Evolutionary conservation across 225 moss, liverwort and hornwort genomes (phyloP), one percentile per base, ranked within the genome.

Genomic region (Asterella californica): DNA sequence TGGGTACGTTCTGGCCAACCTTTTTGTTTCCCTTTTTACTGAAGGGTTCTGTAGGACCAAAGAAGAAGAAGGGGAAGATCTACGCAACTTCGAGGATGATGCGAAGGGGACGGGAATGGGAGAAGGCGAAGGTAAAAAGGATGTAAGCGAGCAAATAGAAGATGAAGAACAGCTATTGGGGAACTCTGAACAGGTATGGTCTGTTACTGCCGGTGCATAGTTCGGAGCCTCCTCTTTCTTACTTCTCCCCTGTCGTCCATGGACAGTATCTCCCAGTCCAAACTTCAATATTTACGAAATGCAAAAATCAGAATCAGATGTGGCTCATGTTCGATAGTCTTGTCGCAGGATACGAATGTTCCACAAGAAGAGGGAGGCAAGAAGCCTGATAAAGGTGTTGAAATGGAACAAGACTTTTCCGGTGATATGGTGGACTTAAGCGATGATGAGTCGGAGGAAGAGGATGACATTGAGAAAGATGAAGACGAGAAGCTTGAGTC

Each of bases 91-190:
- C 62, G 90, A 91, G 62, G 91, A 93, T 77, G 97, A 97, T 78
- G 93, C 90, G 15, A 91, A 87, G 79, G 97, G 97, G 47, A 95
- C 97, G 46, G 97, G 97, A 55, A 94, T 99, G 97, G 97, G 97
- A 73, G 97, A 99, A 79, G 97, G 97, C 38, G 90, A 99, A 82
- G 97, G 97, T n/a, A 88, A 91, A 82, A 93, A 91, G 82, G 97
- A 99, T 60, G 93, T 99, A 27, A 99, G 97, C 84, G 97, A 99
- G 76, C 92, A 99, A 78, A 94, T 99, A 83, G 97, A 99, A 83
- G 93, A 99, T 75, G 97, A 99, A 76, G 97, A 95, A 57, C 97
- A 99, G 88, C 90, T 99, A 57, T 86, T 92, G 52, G 92, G 93
- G 27, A 91, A 87, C 82, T 87, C 88, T n/a, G 94, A 95, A 72